Conservation (phyloP, 306 rosid genomes). For the Crotalaria pallida region DNA sequence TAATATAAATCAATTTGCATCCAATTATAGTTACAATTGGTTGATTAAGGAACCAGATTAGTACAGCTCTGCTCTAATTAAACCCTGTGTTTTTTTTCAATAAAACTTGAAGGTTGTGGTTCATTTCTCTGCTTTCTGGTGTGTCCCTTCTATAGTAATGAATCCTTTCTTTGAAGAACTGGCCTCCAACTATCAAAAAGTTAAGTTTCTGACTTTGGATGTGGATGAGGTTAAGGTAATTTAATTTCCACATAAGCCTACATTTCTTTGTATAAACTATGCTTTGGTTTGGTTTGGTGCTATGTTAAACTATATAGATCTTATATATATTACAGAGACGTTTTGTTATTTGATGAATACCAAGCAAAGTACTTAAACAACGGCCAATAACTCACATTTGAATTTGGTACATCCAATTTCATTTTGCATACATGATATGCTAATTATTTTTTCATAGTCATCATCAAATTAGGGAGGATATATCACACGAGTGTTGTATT, state of each 20-base stretch:
- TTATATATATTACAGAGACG: no score
- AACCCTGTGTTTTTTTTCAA: background rate
- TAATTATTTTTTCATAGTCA: no score
- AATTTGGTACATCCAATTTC: no score
- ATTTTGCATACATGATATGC: no score
- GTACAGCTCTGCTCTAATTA: background rate
- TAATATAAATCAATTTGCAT: background rate
- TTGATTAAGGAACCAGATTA: background rate
- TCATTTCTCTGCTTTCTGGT: constrained; percentile 51
- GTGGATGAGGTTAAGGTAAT: constrained; percentile 50
- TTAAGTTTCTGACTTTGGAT: constrained; percentile 39
- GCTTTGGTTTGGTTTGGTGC: background rate
- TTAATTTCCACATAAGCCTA: constrained; percentile 7
- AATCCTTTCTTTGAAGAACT: constrained; percentile 41
- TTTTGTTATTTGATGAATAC: no score
- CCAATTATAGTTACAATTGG: background rate
- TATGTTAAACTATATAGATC: background rate
- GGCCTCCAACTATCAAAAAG: constrained; percentile 27
- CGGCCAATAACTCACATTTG: no score
- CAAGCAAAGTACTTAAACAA: no score
- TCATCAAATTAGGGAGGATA: no score
- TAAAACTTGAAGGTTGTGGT: constrained; percentile 36
- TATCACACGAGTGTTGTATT: no score
- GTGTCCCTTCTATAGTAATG: constrained; percentile 41
- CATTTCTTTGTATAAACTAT: background rate